phyloP scores from a whole-genome alignment of 257 asterid genomes.

The Thymus mandschuricus region DNA sequence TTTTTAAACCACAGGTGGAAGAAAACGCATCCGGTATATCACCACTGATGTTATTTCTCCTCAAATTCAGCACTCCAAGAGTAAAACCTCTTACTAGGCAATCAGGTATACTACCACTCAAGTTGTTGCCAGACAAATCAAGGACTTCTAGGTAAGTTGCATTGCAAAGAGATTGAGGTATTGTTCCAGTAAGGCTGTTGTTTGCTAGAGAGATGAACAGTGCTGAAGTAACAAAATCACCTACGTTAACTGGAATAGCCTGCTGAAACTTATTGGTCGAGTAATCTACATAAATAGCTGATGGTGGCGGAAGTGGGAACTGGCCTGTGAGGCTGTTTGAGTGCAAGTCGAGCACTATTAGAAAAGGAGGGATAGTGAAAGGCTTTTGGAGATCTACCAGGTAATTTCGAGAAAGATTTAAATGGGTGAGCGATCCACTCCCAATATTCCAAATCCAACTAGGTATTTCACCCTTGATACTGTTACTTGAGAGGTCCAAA shows the following conservation, averaged over 20 bases:
- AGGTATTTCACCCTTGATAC: constrained; percentile 48
- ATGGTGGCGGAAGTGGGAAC: constrained; percentile 38
- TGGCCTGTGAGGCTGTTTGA: constrained; percentile 42
- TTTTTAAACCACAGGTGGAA: constrained; percentile 33
- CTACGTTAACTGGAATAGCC: constrained; percentile 36
- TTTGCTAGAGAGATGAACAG: constrained; percentile 45
- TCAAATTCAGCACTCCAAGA: constrained; percentile 47
- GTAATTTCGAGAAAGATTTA: constrained; percentile 52
- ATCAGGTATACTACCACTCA: constrained; percentile 45
- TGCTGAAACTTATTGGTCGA: constrained; percentile 40
- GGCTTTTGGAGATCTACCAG: constrained; percentile 46
- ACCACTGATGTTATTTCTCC: constrained; percentile 41
- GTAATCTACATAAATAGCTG: constrained; percentile 47
- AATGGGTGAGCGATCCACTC: background rate
- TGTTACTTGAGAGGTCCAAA: constrained; percentile 61
- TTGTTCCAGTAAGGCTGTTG: constrained; percentile 37
- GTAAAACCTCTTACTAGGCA: constrained; percentile 28
- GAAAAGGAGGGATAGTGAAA: background rate
- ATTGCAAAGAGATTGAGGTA: constrained; percentile 47
- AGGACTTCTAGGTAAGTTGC: constrained; percentile 46
- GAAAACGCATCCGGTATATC: constrained; percentile 37
- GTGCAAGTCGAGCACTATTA: constrained; percentile 40
- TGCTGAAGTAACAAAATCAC: background rate
- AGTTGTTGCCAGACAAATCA: constrained; percentile 41
- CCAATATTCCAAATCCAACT: constrained; percentile 61